Base-by-base conservation (phyloP, 257 asterid species). In the Cynanchum wilfordii region DNA sequence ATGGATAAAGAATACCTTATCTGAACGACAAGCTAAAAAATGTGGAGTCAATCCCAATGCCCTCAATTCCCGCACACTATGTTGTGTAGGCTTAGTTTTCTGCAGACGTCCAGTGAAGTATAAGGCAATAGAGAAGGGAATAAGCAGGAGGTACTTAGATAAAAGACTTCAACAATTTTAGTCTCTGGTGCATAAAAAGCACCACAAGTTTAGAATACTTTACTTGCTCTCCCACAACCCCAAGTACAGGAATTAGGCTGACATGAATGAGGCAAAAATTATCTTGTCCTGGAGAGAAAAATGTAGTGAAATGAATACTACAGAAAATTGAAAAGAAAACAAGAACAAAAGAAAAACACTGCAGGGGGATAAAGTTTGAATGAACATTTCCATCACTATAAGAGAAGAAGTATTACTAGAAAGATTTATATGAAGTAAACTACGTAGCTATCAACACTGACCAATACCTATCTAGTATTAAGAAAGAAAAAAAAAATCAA, bases 221-320 rank as follows among this genome's bases (percentile, higher is more conserved):
- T 90, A 92, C 98, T 84, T 95, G 99, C 84, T 95, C 99, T 38
- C 99, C 98, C 78, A 92, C 98, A 68, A 86, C 98, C 40, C 99
- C 96, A 70, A 95, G 89, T 62, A 95, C 96, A 20, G 98, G 99
- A 71, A 95, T 85, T 68, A 95, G 97, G 76, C 99, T 92, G 84
- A 95, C 98, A 75, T 95, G 99, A 87, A 95, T 86, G 80, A 95
- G 88, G 80, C 97, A 95, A 79, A 95, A 95, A 82, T 90, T 89
- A 79, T 90, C 84, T 79, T 79, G 95, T 29, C 99, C 99, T 95
- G 76, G 40, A 70, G 50, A 80, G 68, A 56, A 74, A 70, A 42
- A 69, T 1, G 51, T 40, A 66, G 63, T 60, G 33, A 62, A 72
- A 20, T 47, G 10, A 22, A 50, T 30, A 70, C 24, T 15, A 12